Evolutionary conservation across 1,284 basidiomycete species (phyloP).

Genomic region (Puccinia polysora): DNA sequence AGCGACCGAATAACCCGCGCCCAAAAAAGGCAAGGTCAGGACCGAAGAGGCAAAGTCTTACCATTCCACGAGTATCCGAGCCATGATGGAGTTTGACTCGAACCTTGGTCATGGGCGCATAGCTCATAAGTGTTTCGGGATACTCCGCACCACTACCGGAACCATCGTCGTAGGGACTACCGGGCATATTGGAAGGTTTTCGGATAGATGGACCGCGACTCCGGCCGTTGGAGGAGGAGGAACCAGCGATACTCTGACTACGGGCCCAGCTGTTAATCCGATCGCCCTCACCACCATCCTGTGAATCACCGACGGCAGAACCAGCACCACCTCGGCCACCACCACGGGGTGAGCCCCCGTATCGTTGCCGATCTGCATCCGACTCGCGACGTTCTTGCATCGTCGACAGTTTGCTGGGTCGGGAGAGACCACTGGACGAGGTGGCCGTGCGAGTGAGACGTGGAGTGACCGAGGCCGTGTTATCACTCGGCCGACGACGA

Average conservation of each 20-base stretch:
- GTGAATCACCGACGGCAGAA: neutral
- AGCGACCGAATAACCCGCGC: neutral
- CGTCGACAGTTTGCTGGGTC: neutral
- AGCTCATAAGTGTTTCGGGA: slow-evolving; percentile 28
- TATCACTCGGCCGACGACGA: slow-evolving; percentile 37
- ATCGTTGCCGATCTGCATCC: neutral
- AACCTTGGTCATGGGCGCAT: slow-evolving; percentile 30
- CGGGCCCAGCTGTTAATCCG: slow-evolving; percentile 28
- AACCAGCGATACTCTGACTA: neutral
- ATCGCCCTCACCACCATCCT: neutral
- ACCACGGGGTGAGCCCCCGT: neutral
- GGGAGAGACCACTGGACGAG: neutral
- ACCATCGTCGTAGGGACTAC: slow-evolving; percentile 6
- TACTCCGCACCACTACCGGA: slow-evolving; percentile 14
- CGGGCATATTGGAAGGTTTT: neutral
- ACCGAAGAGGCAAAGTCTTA: neutral
- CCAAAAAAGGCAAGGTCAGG: neutral
- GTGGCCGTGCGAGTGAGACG: neutral
- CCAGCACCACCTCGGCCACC: neutral
- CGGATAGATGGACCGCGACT: neutral
- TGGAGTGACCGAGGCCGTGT: neutral
- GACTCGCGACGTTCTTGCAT: slow-evolving; percentile 6
- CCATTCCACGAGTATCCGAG: slow-evolving; percentile 38
- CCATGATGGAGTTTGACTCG: slow-evolving; percentile 40
- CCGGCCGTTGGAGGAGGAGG: neutral